Evolutionary conservation across 2,329 filamentous ascomycete species (phyloP), one percentile per base, ranked within the genome.

Genomic region (Hirsutella thompsonii): DNA sequence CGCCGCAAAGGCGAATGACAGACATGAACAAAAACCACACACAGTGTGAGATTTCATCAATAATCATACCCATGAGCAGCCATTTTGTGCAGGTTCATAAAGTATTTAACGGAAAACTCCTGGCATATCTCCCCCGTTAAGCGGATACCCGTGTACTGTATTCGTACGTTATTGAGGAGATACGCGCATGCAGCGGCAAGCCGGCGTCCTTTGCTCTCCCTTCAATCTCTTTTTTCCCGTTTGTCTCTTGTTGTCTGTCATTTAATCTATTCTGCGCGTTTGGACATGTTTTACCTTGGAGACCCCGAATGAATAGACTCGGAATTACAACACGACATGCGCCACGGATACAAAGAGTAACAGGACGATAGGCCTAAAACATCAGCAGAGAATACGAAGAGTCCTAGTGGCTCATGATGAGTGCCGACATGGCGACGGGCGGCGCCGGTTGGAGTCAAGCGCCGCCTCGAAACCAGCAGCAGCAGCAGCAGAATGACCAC

Each of bases 401-500:
- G 3, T 34, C 8, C n/a, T 16, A 18, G 14, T 16, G 14, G 14
- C 32, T 5, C 32, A 18, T 18, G 14, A 18, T 18, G 14, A 18
- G 14, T 8, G 14, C 32, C 3, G 32, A 34, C n/a, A 18, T n/a
- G 32, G 16, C 4, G 9, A 16, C 16, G 14, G 6, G 14, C 29
- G 29, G 16, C n/a, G 32, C 32, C n/a, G 14, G 16, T 16, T 18
- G 16, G 5, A 14, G 16, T 14, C 30, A 13, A 16, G 11, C 5
- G 30, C 30, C 10, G 30, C 6, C 10, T 13, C 30, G n/a, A 14
- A 32, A 32, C 30, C 30, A 32, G 30, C 30, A 14, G 11, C 30
- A 32, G 13, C 30, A 32, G 30, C 30, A 32, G n/a, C 30, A 39
- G n/a, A 18, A 33, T 3, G 41, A 46, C 4, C 46, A 19, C 3